A percentile compares a stretch with the other conserved stretches of the same genome.
These are phyloP conservation scores for Globisporangium polare DNA, from an alignment of 352 stramenopile genomes.

Conservation along the genomic window DNA sequence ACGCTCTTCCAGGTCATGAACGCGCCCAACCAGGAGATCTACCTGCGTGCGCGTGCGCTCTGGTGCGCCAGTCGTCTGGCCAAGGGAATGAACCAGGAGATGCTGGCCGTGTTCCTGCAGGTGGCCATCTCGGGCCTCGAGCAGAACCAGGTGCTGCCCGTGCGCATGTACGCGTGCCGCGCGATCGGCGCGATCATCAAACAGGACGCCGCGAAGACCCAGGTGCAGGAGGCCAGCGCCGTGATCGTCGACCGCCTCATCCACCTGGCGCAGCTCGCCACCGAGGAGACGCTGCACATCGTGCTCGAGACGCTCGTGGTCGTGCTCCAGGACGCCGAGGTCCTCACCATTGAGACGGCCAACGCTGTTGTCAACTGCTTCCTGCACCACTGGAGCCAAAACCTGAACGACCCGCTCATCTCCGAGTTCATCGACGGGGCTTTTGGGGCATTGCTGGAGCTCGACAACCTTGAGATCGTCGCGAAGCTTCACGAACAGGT, in stretches of 20 bases:
- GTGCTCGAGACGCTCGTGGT: conserved; percentile 74
- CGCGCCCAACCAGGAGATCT: conserved; percentile 53
- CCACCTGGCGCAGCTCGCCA: conserved; percentile 51
- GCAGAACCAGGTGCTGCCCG: conserved; percentile 60
- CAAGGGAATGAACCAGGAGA: conserved; percentile 64
- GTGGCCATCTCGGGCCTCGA: conserved; percentile 73
- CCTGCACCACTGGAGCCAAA: conserved; percentile 57
- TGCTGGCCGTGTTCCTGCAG: conserved; percentile 68
- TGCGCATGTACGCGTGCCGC: conserved; percentile 77
- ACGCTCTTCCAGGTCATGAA: conserved; percentile 83
- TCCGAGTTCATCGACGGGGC: conserved; percentile 66
- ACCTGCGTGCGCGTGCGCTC: conserved; percentile 67
- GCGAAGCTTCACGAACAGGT: conserved; percentile 59
- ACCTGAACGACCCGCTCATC: conserved; percentile 76
- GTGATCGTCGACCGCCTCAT: conserved; percentile 60
- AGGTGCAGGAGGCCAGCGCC: conserved; percentile 42
- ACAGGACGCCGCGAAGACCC: conserved; percentile 52
- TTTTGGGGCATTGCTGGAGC: conserved; percentile 62
- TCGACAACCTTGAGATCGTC: conserved; percentile 54
- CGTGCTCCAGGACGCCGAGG: conserved; percentile 54
- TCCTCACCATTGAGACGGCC: conserved; percentile 31
- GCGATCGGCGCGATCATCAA: conserved; percentile 67
- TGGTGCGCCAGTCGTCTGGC: conserved; percentile 79
- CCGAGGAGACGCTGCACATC: conserved; percentile 73
- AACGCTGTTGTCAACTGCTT: conserved; percentile 55